Base-by-base conservation (phyloP, 1,284 basidiomycete species). In the Ceratobasidium sp. region DNA sequence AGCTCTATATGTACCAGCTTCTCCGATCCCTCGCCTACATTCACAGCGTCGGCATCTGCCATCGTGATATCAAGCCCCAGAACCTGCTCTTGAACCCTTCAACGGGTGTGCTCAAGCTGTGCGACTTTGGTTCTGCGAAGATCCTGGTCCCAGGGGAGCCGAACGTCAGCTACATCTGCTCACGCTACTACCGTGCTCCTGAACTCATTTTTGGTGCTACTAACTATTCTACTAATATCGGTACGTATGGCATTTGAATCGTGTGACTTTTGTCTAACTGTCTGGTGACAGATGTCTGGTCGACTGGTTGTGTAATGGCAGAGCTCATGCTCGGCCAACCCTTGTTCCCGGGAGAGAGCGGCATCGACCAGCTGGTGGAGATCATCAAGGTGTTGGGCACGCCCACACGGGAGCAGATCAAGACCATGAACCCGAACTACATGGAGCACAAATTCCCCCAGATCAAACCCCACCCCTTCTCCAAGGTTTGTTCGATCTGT, bases 361-460 rank as follows among this genome's bases (percentile, higher is more conserved):
- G 97, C n/a, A 99, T 99, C 80, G 97, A 99, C 84, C 97, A 99
- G 85, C 83, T 99, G 78, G 97, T 99, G 62, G 97, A 99, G 85
- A 99, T 99, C 80, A 99, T 99, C 91, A 99, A 99, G 84, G 96
- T 99, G 52, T 89, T 99, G 75, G 97, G 97, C 23, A 99, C 98
- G 26, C 97, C 97, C 0, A 97, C 97, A 73, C 87, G 97, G 78
- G 98, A 99, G 81, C 98, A 99, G 84, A 99, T 99, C 89, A 98
- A 98, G 91, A 98, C 98, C 78, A 99, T 99, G 97, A 99, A 99
- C 84, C 97, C 98, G 63, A 97, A 97, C 85, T 99, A 99, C 85
- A 99, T 99, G 98, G 98, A 99, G 82, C 97, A 99, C 89, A 98
- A 98, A 83, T 99, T 99, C 87, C 97, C 97, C 8, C 97, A 99